phyloP scores from a whole-genome alignment of 1,284 basidiomycete species.

The Leccinum subrobustum region DNA sequence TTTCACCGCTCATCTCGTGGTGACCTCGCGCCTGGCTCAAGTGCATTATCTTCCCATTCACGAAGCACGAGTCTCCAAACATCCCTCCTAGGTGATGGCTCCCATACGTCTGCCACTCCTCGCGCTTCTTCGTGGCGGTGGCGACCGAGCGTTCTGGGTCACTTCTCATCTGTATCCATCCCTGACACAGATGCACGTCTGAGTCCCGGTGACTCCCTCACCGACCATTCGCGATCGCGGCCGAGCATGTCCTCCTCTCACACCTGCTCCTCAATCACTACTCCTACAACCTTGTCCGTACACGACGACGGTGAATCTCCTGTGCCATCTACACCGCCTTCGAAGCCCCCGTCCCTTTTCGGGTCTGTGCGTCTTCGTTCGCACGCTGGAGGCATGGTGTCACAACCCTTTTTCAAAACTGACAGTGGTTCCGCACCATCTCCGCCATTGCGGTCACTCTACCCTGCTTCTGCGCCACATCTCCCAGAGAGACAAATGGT shows the following conservation, averaged over 20 bases:
- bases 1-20: slow-evolving; percentile 42
- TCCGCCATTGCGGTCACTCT: slow-evolving; percentile 40
- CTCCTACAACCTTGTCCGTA: slow-evolving; percentile 37
- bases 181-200: slow-evolving; percentile 38
- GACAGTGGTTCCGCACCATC: slow-evolving; percentile 29
- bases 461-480: slow-evolving; percentile 40
- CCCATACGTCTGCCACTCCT: slow-evolving; percentile 18
- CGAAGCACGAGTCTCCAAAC: slow-evolving; percentile 44
- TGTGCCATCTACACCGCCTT: slow-evolving; percentile 42
- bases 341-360: slow-evolving; percentile 44
- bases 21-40: slow-evolving; percentile 32
- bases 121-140: slow-evolving; percentile 42
- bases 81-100: slow-evolving; percentile 20
- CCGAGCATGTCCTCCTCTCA: slow-evolving; percentile 66
- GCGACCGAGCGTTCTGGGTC: slow-evolving; percentile 60
- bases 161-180: slow-evolving; percentile 48
- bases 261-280: slow-evolving; percentile 51
- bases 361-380: slow-evolving; percentile 49
- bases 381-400: slow-evolving; percentile 27
- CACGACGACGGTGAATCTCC: slow-evolving; percentile 28
- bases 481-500: slow-evolving; percentile 33
- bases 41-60: slow-evolving; percentile 37
- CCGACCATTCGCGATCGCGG: slow-evolving; percentile 57
- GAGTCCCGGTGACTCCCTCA: slow-evolving; percentile 39
- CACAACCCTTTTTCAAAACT: slow-evolving; percentile 33